Evolutionary conservation across 176 grass and related monocot genomes (phyloP).

Genomic region (Musa troglodytarum): DNA sequence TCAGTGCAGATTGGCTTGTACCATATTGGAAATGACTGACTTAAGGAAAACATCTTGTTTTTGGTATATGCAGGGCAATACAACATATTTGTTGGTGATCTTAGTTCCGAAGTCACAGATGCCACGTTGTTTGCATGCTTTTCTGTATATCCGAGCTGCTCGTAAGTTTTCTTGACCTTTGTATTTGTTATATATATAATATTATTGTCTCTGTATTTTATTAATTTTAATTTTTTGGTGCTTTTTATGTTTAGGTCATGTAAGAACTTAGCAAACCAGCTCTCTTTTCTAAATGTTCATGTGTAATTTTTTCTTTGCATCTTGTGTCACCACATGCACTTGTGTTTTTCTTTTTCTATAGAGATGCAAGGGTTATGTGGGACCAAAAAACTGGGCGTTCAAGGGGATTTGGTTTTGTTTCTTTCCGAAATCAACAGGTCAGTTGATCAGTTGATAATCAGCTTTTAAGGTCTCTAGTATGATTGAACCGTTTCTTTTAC

Average conservation of each 20-base stretch:
- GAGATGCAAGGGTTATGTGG: slow-evolving; percentile 44
- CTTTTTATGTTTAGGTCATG: neutral
- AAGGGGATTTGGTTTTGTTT: slow-evolving; percentile 25
- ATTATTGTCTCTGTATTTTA: neutral
- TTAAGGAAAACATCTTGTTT: neutral
- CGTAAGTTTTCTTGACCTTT: slow-evolving; percentile 44
- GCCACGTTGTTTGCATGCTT: slow-evolving; percentile 82
- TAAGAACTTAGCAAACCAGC: too few species aligned
- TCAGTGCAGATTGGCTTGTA: neutral
- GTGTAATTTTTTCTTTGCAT: slow-evolving; percentile 3
- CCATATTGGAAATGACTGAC: neutral
- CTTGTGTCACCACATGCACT: slow-evolving; percentile 8
- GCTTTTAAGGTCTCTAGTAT: neutral
- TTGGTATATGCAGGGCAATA: slow-evolving; percentile 57
- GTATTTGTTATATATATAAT: neutral
- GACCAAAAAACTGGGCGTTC: slow-evolving; percentile 25
- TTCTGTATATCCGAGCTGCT: slow-evolving; percentile 76
- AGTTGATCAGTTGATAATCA: neutral
- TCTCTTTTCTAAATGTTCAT: too few species aligned
- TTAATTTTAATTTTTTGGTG: neutral
- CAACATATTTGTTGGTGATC: slow-evolving; percentile 95
- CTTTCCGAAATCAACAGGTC: slow-evolving; percentile 24
- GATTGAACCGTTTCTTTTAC: slow-evolving; percentile 11
- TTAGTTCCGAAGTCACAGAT: slow-evolving; percentile 93
- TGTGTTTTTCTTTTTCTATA: slow-evolving; percentile 26